Percentiles rank a stretch among this genome's conserved stretches.
phyloP scores from a whole-genome alignment of 768 basidiomycete genomes.

The Rhodocollybia butyracea region DNA sequence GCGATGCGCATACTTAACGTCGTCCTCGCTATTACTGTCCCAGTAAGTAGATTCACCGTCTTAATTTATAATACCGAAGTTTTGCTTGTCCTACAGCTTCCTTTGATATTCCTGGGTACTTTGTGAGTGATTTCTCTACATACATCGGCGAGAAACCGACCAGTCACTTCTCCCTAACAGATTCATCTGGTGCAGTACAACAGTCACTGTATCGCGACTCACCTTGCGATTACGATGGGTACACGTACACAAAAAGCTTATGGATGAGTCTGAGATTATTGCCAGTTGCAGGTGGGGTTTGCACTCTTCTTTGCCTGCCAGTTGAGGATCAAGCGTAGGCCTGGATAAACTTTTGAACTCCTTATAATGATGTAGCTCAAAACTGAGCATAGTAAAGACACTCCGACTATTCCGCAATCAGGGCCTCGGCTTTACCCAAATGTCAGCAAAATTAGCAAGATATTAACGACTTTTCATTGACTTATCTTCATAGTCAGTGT shows the following conservation, averaged over 20 bases:
- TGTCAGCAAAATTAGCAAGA: too few relatives aligned
- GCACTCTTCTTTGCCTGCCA: too few relatives aligned
- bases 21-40: background rate
- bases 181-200: background rate
- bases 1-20: background rate
- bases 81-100: background rate
- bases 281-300: too few relatives aligned
- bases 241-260: background rate
- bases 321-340: too few relatives aligned
- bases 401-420: too few relatives aligned
- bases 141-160: background rate
- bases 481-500: too few relatives aligned
- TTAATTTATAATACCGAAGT: background rate
- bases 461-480: too few relatives aligned
- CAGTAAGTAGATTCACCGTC: background rate
- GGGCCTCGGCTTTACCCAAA: too few relatives aligned
- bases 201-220: background rate
- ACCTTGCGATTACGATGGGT: background rate
- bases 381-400: too few relatives aligned
- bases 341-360: too few relatives aligned
- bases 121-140: background rate
- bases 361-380: too few relatives aligned
- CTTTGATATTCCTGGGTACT: background rate
- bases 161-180: background rate
- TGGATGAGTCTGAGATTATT: too few relatives aligned